Evolutionary conservation across 805 yeast genomes (phyloP).

Genomic region (Suhomyces sp.): DNA sequence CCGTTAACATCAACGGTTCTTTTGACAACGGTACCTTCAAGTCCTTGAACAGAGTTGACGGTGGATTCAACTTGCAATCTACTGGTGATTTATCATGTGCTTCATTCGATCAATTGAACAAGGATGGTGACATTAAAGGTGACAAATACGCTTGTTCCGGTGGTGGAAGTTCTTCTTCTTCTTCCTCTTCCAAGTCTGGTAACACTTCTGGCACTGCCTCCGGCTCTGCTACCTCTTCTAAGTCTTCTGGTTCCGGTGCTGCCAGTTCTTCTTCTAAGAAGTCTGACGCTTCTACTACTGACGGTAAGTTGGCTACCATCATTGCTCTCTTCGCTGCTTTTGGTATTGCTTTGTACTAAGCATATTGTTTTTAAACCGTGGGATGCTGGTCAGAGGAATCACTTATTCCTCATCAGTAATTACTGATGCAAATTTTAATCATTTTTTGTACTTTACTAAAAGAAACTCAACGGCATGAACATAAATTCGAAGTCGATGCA

Average conservation of each 20-base stretch:
- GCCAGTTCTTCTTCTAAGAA: slow-evolving; percentile 19
- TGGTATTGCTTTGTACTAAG: slow-evolving; percentile 37
- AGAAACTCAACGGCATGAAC: no score
- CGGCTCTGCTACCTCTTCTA: slow-evolving; percentile 29
- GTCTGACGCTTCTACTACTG: slow-evolving; percentile 24
- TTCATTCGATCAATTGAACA: slow-evolving; percentile 67
- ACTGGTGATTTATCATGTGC: slow-evolving; percentile 79
- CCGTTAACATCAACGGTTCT: slow-evolving; percentile 76
- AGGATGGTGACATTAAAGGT: slow-evolving; percentile 86
- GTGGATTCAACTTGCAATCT: slow-evolving; percentile 87
- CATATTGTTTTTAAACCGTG: no score
- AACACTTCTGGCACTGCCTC: slow-evolving; percentile 22
- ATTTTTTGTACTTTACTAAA: no score
- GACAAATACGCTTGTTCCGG: slow-evolving; percentile 76
- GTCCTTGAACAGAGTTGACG: slow-evolving; percentile 73
- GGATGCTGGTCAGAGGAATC: no score
- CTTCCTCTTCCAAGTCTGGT: slow-evolving; percentile 42
- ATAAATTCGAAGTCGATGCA: no score
- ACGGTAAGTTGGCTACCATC: slow-evolving; percentile 26
- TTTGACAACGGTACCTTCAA: slow-evolving; percentile 78
- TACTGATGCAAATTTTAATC: no score
- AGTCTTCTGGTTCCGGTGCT: slow-evolving; percentile 18
- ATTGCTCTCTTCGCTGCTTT: slow-evolving; percentile 36
- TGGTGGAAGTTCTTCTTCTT: slow-evolving; percentile 47
- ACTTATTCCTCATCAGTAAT: no score